These are phyloP conservation scores for Cytospora piceicola DNA, from an alignment of 2,329 filamentous ascomycete species.

Conservation along the genomic window DNA sequence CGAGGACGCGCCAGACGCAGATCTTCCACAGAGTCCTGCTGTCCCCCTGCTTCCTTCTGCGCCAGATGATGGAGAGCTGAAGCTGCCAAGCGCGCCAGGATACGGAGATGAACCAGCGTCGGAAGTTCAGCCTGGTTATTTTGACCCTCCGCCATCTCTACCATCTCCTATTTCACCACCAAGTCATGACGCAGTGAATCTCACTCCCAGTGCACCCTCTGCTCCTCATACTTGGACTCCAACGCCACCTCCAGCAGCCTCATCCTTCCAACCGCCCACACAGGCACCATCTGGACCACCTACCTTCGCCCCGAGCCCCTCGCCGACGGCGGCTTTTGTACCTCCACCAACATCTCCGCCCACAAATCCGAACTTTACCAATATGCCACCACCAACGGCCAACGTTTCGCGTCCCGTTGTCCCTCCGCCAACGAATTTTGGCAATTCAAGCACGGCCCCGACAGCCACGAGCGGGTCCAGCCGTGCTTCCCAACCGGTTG, in stretches of 20 bases:
- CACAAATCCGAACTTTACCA: conserved; percentile 30
- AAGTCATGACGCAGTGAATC: conserved; percentile 35
- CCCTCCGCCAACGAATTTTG: conserved; percentile 26
- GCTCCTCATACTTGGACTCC: conserved; percentile 34
- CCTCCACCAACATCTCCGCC: conserved; percentile 36
- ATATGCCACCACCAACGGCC: conserved; percentile 31
- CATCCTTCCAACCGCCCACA: conserved; percentile 37
- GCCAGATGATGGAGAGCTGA: conserved; percentile 34
- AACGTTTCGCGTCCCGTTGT: conserved; percentile 29
- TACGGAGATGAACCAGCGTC: conserved; percentile 30
- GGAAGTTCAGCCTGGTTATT: conserved; percentile 25
- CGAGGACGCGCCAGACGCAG: conserved; percentile 58
- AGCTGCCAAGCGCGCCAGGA: conserved; percentile 38
- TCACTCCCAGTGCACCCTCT: conserved; percentile 35
- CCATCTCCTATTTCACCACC: conserved; percentile 39
- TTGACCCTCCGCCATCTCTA: conserved; percentile 30
- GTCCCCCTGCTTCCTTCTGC: conserved; percentile 37
- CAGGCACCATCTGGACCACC: conserved; percentile 36
- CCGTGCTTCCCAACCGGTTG: conserved; percentile 31
- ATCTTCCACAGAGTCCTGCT: conserved; percentile 43
- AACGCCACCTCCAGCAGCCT: conserved; percentile 39
- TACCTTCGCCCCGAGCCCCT: conserved; percentile 35
- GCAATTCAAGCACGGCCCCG: conserved; percentile 13
- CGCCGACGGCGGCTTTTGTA: conserved; percentile 37
- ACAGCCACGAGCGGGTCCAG: conserved; percentile 32